Conservation (phyloP, 148 eudicot genomes). For the Arctostaphylos glauca region DNA sequence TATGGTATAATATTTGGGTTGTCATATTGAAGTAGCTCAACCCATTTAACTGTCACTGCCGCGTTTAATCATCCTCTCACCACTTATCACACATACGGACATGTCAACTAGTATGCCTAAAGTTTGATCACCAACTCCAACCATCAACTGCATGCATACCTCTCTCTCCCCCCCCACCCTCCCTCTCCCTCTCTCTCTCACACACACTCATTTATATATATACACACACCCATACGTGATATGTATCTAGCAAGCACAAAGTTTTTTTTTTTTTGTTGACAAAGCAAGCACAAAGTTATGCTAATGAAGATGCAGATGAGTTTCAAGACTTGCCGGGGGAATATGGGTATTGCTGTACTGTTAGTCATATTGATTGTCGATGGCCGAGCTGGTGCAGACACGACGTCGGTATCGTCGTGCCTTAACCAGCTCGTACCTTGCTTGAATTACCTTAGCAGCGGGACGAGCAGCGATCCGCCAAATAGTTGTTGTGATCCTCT, state of each 20-base stretch:
- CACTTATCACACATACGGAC: background rate
- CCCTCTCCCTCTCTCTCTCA: background rate
- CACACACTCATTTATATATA: background rate
- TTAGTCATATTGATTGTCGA: background rate
- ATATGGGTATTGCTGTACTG: background rate
- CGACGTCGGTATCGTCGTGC: constrained; percentile 28
- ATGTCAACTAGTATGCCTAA: constrained; percentile 11
- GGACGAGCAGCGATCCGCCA: constrained; percentile 30
- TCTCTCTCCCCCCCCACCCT: background rate
- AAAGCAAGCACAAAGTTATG: background rate
- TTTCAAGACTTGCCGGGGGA: background rate
- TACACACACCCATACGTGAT: background rate
- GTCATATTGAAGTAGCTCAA: background rate
- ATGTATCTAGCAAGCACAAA: background rate
- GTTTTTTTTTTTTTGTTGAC: no score
- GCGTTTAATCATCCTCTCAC: background rate
- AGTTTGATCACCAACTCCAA: constrained; percentile 23
- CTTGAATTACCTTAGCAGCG: constrained; percentile 45
- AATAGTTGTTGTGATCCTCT: constrained; percentile 60
- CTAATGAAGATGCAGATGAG: background rate
- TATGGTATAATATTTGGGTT: background rate
- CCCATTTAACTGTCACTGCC: background rate
- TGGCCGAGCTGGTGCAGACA: background rate
- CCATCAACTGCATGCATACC: background rate
- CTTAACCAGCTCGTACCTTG: constrained; percentile 55